A percentile compares a stretch with the other conserved stretches of the same genome.
Conservation (phyloP, 2,329 filamentous ascomycete species). For the Nemania diffusa region DNA sequence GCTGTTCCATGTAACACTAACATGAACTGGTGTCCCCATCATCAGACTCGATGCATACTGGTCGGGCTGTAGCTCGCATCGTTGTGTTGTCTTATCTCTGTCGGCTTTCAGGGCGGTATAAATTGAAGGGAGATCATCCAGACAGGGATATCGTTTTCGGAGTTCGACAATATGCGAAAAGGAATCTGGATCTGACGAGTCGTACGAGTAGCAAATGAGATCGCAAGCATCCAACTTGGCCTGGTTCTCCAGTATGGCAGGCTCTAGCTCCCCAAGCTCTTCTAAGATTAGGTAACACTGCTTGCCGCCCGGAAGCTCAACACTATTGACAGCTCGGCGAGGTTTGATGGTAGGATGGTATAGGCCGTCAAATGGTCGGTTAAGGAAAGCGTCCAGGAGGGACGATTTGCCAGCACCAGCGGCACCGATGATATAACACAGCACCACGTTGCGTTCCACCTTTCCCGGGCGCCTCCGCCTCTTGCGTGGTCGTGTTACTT, state of each 20-base stretch:
- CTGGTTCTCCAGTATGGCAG: slow-evolving; percentile 91
- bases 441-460: slow-evolving; percentile 92
- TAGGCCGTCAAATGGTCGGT: slow-evolving; percentile 82
- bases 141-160: slow-evolving; percentile 79
- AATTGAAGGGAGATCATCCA: slow-evolving; percentile 89
- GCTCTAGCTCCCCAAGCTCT: slow-evolving; percentile 94
- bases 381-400: slow-evolving; percentile 89
- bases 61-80: slow-evolving; percentile 89
- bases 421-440: slow-evolving; percentile 91
- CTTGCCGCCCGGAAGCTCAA: slow-evolving; percentile 93
- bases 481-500: slow-evolving; percentile 92
- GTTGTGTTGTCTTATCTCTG: slow-evolving; percentile 95
- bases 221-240: slow-evolving; percentile 92
- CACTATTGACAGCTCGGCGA: slow-evolving; percentile 91
- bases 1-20: slow-evolving; percentile 92
- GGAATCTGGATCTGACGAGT: slow-evolving; percentile 95
- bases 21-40: slow-evolving; percentile 92
- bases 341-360: slow-evolving; percentile 97
- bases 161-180: slow-evolving; percentile 91
- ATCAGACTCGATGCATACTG: slow-evolving; percentile 86
- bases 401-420: slow-evolving; percentile 90
- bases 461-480: slow-evolving; percentile 81
- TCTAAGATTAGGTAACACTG: slow-evolving; percentile 97
- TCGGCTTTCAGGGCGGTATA: slow-evolving; percentile 96
- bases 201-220: slow-evolving; percentile 93